Percentiles rank a stretch among this genome's conserved stretches.
phyloP scores from a whole-genome alignment of 257 asterid genomes.

The Thymus mandschuricus region DNA sequence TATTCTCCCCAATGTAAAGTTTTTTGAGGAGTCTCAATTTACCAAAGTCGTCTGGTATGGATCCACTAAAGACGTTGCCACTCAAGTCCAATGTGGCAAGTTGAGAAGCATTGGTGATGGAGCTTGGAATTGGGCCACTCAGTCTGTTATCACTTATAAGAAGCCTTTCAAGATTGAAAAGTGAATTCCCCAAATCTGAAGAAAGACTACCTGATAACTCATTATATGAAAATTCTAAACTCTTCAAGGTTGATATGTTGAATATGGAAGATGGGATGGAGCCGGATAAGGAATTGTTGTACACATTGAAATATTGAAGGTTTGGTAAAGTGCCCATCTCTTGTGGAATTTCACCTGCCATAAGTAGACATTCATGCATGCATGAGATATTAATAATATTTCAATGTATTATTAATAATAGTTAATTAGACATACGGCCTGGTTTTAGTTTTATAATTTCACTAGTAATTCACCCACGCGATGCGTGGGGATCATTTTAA shows the following conservation, averaged over 20 bases:
- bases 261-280: conserved; percentile 7
- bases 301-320: background rate
- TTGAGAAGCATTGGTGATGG: conserved; percentile 9
- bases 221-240: background rate
- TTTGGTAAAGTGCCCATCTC: background rate
- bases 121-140: background rate
- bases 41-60: conserved; percentile 9
- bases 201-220: background rate
- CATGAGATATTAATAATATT: background rate
- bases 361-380: background rate
- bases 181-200: background rate
- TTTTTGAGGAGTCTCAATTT: no score
- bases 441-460: no score
- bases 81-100: background rate
- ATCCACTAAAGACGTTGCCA: background rate
- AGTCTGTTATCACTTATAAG: rapidly evolving
- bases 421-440: no score
- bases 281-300: background rate
- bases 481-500: no score
- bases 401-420: background rate
- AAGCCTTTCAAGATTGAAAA: background rate
- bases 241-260: background rate
- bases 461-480: no score
- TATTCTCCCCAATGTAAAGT: no score
- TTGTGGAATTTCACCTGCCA: background rate